A percentile compares a stretch with the other conserved stretches of the same genome.
Conservation (phyloP, 2,329 filamentous ascomycete genomes). For the Clarireedia homoeocarpa region DNA sequence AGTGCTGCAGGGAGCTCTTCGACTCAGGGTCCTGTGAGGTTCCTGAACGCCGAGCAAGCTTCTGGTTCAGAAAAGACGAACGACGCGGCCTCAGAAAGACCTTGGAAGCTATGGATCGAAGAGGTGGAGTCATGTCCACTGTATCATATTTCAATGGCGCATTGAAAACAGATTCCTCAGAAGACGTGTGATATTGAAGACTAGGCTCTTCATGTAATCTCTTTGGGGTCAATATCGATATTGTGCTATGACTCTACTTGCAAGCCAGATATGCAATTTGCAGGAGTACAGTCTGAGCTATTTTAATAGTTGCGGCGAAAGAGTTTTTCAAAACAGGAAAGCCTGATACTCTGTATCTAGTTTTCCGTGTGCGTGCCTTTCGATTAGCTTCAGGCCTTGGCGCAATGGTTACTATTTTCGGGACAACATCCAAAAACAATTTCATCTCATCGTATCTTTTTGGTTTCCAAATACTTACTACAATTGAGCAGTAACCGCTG, state of each 20-base stretch:
- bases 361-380: too few relatives aligned
- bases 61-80: conserved; percentile 24
- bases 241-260: neutral
- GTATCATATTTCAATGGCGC: conserved; percentile 14
- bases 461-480: too few relatives aligned
- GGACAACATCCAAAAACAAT: too few relatives aligned
- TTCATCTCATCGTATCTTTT: too few relatives aligned
- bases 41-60: conserved; percentile 19
- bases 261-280: neutral
- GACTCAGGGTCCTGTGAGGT: neutral
- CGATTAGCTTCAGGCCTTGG: too few relatives aligned
- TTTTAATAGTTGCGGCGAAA: neutral
- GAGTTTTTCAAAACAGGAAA: neutral
- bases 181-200: neutral
- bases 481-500: too few relatives aligned
- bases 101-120: conserved; percentile 27
- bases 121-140: conserved; percentile 25
- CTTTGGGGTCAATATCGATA: neutral
- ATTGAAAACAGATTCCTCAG: neutral
- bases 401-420: too few relatives aligned
- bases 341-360: too few relatives aligned
- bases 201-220: neutral
- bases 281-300: neutral
- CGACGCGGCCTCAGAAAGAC: conserved; percentile 22
- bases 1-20: neutral